Percentiles rank a stretch among this genome's conserved stretches.
These are phyloP conservation scores for Phaeosphaeriaceae sp. DNA, from an alignment of 2,329 filamentous ascomycete genomes.

Conservation along the genomic window DNA sequence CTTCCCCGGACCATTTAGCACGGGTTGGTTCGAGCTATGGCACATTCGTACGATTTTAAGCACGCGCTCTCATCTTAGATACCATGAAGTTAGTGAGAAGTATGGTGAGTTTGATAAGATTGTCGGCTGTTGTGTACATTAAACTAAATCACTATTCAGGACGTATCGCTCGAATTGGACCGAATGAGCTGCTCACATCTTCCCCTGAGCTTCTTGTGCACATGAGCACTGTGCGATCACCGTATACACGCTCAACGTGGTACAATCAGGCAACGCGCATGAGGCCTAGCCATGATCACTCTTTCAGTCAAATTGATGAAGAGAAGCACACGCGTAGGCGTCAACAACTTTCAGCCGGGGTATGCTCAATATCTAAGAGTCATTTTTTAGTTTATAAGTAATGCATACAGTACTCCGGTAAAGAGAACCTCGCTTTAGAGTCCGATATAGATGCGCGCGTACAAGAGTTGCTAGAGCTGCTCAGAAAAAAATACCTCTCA, in stretches of 20 bases:
- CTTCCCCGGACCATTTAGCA: slow-evolving; percentile 30
- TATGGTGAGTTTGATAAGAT: slow-evolving; percentile 25
- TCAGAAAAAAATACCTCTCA: slow-evolving; percentile 53
- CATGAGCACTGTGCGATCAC: slow-evolving; percentile 48
- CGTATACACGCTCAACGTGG: slow-evolving; percentile 46
- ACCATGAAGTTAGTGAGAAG: slow-evolving; percentile 27
- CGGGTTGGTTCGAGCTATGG: slow-evolving; percentile 32
- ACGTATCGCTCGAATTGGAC: slow-evolving; percentile 52
- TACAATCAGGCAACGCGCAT: slow-evolving; percentile 49
- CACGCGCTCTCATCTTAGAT: slow-evolving; percentile 21
- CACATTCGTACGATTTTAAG: slow-evolving; percentile 24
- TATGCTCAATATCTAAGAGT: no score
- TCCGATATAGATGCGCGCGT: slow-evolving; percentile 55
- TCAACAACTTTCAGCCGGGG: slow-evolving; percentile 57
- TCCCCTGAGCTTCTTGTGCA: slow-evolving; percentile 54
- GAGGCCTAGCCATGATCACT: slow-evolving; percentile 57
- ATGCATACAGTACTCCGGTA: slow-evolving; percentile 51
- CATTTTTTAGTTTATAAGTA: no score
- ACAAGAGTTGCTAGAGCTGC: slow-evolving; percentile 53
- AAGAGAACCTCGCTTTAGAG: slow-evolving; percentile 60
- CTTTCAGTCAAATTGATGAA: slow-evolving; percentile 58
- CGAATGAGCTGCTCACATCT: slow-evolving; percentile 56
- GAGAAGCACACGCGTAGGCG: slow-evolving; percentile 49
- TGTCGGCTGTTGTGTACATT: background rate
- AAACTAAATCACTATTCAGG: slow-evolving; percentile 22